Evolutionary conservation across 305 asterid genomes (phyloP).

Genomic region (Solanum chacoense): DNA sequence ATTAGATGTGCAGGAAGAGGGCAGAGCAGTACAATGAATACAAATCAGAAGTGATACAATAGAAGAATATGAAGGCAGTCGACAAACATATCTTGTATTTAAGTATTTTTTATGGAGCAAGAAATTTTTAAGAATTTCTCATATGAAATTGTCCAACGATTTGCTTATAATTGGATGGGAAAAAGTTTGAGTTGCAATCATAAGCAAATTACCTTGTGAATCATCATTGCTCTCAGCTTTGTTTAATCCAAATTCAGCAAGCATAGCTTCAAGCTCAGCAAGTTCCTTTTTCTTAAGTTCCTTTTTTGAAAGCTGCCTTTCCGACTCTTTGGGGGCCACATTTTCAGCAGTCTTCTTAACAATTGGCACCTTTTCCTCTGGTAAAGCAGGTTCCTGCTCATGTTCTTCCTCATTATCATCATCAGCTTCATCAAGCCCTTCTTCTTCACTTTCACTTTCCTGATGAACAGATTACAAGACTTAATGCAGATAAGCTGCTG

Average conservation of each 20-base stretch:
- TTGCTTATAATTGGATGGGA: background rate
- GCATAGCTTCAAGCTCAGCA: constrained; percentile 37
- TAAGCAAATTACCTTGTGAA: constrained; percentile 13
- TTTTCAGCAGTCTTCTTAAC: constrained; percentile 19
- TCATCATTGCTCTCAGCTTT: constrained; percentile 18
- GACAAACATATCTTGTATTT: background rate
- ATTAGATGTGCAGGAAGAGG: background rate
- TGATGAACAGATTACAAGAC: constrained; percentile 10
- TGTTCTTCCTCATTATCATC: constrained; percentile 20
- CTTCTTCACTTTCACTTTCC: constrained; percentile 50
- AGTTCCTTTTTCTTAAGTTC: constrained; percentile 37
- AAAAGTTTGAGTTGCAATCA: background rate
- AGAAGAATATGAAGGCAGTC: background rate
- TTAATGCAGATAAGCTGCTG: background rate
- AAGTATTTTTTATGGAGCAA: background rate
- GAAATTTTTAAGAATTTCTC: background rate
- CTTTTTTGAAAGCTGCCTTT: constrained; percentile 37
- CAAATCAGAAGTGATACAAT: background rate
- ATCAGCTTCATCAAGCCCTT: constrained; percentile 32
- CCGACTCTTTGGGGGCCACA: constrained; percentile 26
- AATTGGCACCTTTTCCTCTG: constrained; percentile 12
- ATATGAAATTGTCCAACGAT: background rate
- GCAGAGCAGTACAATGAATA: background rate
- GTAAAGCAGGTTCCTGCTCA: constrained; percentile 17
- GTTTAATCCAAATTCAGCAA: constrained; percentile 28